Base-by-base conservation (phyloP, 225 moss, liverwort and hornwort genomes). In the Ulota crispa region DNA sequence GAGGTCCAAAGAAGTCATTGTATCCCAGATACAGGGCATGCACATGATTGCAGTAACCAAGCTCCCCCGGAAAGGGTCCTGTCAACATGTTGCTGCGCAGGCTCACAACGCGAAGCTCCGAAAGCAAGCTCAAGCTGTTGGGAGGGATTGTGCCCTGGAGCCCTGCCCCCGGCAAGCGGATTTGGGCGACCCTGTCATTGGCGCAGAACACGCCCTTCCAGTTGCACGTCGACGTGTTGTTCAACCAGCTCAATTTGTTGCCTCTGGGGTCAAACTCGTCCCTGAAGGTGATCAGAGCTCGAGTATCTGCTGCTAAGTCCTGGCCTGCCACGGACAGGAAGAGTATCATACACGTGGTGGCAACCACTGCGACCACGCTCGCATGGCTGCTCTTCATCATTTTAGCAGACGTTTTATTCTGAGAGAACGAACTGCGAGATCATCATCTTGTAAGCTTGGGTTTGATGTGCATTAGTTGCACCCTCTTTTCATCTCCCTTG, bases 31-130 rank as follows among this genome's bases (percentile, higher is more conserved):
- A 95, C 7, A 97, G 39, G 3, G 91, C 85, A 70, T 92, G 87
- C 45, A 97, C 78, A 5, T 87, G 85, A 14, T 37, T 78, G 67
- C 93, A 93, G 73, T 84, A 81, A 8, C 86, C 80, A 2, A 97
- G 81, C 84, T 97, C 97, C 6, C 82, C 72, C 9, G 94, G 95
- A 26, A 97, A 89, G 0, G 88, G 76, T 3, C 95, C 97, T 3
- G 78, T 88, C 0, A 97, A 5, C 73, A 31, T 72, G 82, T 97
- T 97, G 39, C 84, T 88, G 56, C 85, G 95, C 80, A 97, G 72
- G 81, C 93, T 97, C 13, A 97, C 82, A 0, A 92, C 93, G 6
- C 97, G 94, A 60, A 97, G 90, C 82, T 97, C 90, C 59, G 92
- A 88, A 13, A 97, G 88, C 76, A 84, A 75, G 53, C 97, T 92